Evolutionary conservation across 106 monocot genomes (phyloP), one percentile per base, ranked within the genome.

Genomic region (Chionographis japonica): DNA sequence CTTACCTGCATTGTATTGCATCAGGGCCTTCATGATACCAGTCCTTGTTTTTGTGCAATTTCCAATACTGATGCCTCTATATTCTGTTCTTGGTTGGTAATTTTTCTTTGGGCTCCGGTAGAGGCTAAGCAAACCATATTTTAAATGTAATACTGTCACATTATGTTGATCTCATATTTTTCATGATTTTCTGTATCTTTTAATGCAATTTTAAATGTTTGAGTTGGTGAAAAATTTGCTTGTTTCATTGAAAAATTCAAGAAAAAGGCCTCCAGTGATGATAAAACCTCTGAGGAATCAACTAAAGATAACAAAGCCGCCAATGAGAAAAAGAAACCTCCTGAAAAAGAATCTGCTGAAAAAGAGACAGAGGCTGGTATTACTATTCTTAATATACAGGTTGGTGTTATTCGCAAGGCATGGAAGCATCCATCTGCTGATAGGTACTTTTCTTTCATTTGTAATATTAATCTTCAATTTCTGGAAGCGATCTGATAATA

Each of bases 371-470:
- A 97, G 50, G 73, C 66, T 59, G 76, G 71, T 69, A 62, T 92
- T n/a, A 56, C 65, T 67, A 61, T 83, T 71, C 97, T 97, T 42
- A 97, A 97, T 64, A 76, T 97, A 73, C 92, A 97, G 68, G 83
- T 97, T 62, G 97, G 97, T 63, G 10, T 86, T 42, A 97, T 97
- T 66, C 74, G 80, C n/a, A 89, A 86, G 75, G 97, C 97, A 63
- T 89, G 79, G 84, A 97, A 92, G 77, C 97, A 92, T 83, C 97
- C 97, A 38, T 97, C 97, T 66, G 97, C 97, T 71, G 97, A 97
- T 78, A 92, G 89, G 97, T 95, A 78, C 20, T 68, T 52, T 14
- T 39, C 16, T 53, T 38, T 11, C 18, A 0, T 43, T 41, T 6
- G 17, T 27, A 7, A 3, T 37, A 40, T 14, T 12, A 46, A 52